Base-by-base conservation (phyloP, 345 rosid species). In the Citrus trifoliata region DNA sequence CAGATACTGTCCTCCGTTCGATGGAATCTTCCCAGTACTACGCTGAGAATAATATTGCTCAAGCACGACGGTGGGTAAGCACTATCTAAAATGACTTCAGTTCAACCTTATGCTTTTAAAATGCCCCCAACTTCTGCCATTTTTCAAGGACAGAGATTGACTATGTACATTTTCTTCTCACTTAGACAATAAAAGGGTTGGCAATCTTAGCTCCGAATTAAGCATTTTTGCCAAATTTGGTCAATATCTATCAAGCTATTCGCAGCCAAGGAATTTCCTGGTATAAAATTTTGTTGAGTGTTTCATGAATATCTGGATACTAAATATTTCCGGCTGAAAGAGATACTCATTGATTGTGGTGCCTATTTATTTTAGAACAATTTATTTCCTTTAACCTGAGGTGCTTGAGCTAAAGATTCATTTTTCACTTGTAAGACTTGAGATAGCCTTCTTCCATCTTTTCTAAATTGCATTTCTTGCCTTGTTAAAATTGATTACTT, bases 51-150 rank as follows among this genome's bases (percentile, higher is more conserved):
- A 85, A 88, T 85, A 75, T 96, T 59, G 89, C 75, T 33, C 82
- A 75, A 53, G 97, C 99, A 88, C 91, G 97, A 90, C 90, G 99
- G 99, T 96, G 97, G 97, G 98, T 96, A 93, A 94, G 97, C 94
- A 90, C 91, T 76, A 77, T 84, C 88, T 81, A 56, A 73, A 70
- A 84, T 82, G 73, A 75, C 86, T 81, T 84, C 4, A 32, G 78
- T 65, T 46, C 28, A n/a, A 46, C 51, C 51, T 46, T 53, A 19
- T 53, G 7, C 22, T 53, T 53, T 7, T 53, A 18, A 53, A 53
- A 0, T 6, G 64, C 10, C 30, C 64, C 64, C 16, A n/a, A 60
- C 10, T 10, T 60, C 64, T 24, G 10, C 28, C 0, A 24, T 10
- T 60, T 60, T 60, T 60, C 0, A 25, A 3, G 28, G 14, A 22